phyloP scores from a whole-genome alignment of 1,139 yeast genomes.

The Meyerozyma carpophila region DNA sequence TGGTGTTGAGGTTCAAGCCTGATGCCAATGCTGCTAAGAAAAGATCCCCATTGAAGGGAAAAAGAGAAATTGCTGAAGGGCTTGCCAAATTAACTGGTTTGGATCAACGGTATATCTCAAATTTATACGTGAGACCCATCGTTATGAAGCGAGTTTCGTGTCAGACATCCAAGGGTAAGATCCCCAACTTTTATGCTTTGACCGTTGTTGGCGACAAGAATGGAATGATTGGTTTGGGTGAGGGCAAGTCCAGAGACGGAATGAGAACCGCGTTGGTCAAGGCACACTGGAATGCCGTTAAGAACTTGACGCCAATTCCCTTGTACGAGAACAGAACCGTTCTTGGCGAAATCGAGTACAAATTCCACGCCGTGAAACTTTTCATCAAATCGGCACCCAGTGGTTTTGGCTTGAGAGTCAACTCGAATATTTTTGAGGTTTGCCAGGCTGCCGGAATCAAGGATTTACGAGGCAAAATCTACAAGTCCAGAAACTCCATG shows the following conservation, averaged over 20 bases:
- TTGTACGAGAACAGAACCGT: conserved; percentile 90
- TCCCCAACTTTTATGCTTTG: conserved; percentile 75
- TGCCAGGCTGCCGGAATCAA: conserved; percentile 94
- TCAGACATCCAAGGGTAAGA: conserved; percentile 93
- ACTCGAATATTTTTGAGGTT: conserved; percentile 84
- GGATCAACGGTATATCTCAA: conserved; percentile 57
- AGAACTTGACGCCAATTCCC: conserved; percentile 76
- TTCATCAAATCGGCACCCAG: conserved; percentile 84
- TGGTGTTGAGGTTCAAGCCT: conserved; percentile 32
- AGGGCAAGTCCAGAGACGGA: conserved; percentile 84
- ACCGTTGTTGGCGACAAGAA: conserved; percentile 90
- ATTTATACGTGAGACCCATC: conserved; percentile 61
- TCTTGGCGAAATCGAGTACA: conserved; percentile 75
- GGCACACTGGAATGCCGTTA: conserved; percentile 94
- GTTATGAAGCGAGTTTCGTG: conserved; percentile 80
- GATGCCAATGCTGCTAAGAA: conserved; percentile 8
- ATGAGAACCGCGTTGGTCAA: conserved; percentile 72
- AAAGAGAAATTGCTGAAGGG: conserved; percentile 44
- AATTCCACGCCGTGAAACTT: conserved; percentile 82
- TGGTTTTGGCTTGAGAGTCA: conserved; percentile 91
- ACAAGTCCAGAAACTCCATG: conserved; percentile 90
- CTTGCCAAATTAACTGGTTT: conserved; percentile 72
- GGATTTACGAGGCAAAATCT: conserved; percentile 87
- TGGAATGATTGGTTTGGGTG: conserved; percentile 94
- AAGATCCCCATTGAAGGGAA: conserved; percentile 14